Evolutionary conservation across 2,329 filamentous ascomycete species (phyloP).

Genomic region (Trichophyton rubrum): DNA sequence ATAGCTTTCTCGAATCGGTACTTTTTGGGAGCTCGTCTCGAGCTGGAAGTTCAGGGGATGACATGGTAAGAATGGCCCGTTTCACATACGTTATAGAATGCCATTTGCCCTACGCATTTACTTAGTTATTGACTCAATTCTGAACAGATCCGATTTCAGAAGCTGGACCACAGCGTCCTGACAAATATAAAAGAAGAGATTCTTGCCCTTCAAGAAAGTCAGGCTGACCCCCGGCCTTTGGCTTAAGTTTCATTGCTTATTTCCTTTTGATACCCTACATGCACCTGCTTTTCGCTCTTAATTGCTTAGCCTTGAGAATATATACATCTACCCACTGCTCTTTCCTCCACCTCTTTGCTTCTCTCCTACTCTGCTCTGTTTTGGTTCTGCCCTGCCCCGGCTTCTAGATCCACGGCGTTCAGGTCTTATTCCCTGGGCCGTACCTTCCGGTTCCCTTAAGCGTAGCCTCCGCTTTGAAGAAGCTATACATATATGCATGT

Average conservation of each 20-base stretch:
- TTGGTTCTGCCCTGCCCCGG: no score
- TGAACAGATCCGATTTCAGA: conserved; percentile 29
- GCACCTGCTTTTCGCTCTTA: not conserved
- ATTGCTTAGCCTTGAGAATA: not conserved
- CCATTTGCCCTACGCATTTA: not conserved
- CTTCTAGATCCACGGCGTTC: not conserved
- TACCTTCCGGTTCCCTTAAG: not conserved
- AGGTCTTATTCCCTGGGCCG: not conserved
- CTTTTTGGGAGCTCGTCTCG: conserved; percentile 56
- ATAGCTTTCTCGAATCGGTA: conserved; percentile 65
- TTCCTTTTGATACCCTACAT: not conserved
- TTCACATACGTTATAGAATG: not conserved
- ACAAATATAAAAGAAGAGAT: conserved; percentile 27
- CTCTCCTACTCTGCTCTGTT: not conserved
- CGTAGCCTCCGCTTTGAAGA: not conserved
- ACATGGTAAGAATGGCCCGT: conserved; percentile 24
- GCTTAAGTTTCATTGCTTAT: not conserved
- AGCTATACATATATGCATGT: not conserved
- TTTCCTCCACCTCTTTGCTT: not conserved
- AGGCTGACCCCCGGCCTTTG: not conserved
- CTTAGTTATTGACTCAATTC: conserved; percentile 4
- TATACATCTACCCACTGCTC: not conserved
- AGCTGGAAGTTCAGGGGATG: conserved; percentile 48
- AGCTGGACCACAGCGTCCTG: conserved; percentile 24
- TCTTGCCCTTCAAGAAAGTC: conserved; percentile 16